These are phyloP conservation scores for Penicillium sclerotigenum DNA, from an alignment of 2,329 filamentous ascomycete species.

Conservation along the genomic window DNA sequence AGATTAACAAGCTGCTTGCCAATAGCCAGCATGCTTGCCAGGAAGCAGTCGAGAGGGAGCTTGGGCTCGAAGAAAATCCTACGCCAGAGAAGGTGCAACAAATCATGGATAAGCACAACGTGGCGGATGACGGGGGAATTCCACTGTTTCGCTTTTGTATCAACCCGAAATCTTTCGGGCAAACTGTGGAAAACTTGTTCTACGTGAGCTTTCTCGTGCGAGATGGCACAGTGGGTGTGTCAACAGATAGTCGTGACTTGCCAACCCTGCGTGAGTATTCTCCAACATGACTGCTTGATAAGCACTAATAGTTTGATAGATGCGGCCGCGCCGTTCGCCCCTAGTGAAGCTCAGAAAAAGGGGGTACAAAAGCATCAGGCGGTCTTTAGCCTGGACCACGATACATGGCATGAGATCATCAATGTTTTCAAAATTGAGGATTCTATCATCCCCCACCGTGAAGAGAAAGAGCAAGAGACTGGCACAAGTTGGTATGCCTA, in stretches of 20 bases:
- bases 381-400: constrained; percentile 82
- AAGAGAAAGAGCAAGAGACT: constrained; percentile 53
- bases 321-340: constrained; percentile 45
- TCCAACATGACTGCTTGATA: neutral
- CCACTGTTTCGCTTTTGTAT: constrained; percentile 83
- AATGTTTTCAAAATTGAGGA: constrained; percentile 71
- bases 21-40: constrained; percentile 45
- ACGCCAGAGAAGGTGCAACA: constrained; percentile 41
- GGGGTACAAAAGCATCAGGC: constrained; percentile 73
- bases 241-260: constrained; percentile 67
- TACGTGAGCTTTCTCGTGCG: constrained; percentile 92
- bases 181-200: constrained; percentile 95
- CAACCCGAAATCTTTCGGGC: constrained; percentile 85
- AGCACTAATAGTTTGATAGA: constrained; percentile 34
- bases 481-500: constrained; percentile 66
- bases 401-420: constrained; percentile 75
- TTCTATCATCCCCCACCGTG: constrained; percentile 79
- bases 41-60: constrained; percentile 48
- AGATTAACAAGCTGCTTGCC: constrained; percentile 63
- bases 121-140: constrained; percentile 68
- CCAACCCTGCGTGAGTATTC: constrained; percentile 71
- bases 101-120: constrained; percentile 63
- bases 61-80: constrained; percentile 31
- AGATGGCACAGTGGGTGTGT: constrained; percentile 75
- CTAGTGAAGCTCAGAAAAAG: constrained; percentile 49